phyloP scores from a whole-genome alignment of 225 moss, liverwort and hornwort genomes.

The Asterella californica region DNA sequence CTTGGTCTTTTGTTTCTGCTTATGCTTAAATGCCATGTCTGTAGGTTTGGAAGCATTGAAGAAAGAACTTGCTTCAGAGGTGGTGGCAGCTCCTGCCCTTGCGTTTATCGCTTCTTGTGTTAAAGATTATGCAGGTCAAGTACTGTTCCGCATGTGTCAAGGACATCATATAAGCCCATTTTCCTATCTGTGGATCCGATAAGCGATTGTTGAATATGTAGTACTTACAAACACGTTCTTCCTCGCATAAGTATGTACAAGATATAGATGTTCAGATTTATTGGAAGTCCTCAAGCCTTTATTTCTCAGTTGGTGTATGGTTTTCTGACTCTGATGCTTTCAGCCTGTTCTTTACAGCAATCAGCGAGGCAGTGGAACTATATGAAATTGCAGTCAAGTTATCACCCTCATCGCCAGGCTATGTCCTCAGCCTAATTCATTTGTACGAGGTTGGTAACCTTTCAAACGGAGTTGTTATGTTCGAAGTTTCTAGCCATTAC shows the following conservation, averaged over 20 bases:
- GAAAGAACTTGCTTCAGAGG: slow-evolving; percentile 22
- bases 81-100: slow-evolving; percentile 29
- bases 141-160: background rate
- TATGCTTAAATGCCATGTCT: background rate
- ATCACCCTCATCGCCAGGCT: slow-evolving; percentile 27
- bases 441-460: slow-evolving; percentile 33
- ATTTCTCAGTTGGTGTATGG: background rate
- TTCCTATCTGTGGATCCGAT: background rate
- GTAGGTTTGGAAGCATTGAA: slow-evolving; percentile 34
- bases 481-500: background rate
- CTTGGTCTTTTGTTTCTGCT: background rate
- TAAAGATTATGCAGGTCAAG: slow-evolving; percentile 38
- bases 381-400: slow-evolving; percentile 33
- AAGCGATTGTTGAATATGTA: background rate
- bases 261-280: background rate
- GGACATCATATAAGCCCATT: background rate
- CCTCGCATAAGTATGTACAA: background rate
- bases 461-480: background rate
- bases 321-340: background rate
- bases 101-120: slow-evolving; percentile 39
- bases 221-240: background rate
- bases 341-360: slow-evolving; percentile 22
- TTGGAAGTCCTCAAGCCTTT: background rate
- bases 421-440: slow-evolving; percentile 38
- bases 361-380: slow-evolving; percentile 38